Conservation (phyloP, 805 yeast species). For the Grigorovia jiainica region DNA sequence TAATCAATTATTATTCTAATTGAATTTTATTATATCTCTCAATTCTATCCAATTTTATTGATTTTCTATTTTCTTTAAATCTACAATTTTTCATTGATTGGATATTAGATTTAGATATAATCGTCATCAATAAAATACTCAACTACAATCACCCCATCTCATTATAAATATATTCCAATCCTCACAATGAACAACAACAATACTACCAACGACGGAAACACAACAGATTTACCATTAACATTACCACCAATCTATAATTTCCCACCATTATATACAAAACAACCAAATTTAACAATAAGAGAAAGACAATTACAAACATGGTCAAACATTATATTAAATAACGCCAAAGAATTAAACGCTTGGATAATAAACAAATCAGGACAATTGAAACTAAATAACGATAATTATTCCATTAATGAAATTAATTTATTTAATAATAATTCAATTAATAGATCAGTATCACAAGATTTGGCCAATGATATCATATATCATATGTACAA, state of each 20-base stretch:
- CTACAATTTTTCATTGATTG: no score
- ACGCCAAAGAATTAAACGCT: constrained; percentile 45
- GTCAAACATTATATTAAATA: constrained; percentile 53
- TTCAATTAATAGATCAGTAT: constrained; percentile 42
- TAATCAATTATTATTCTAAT: no score
- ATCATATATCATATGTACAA: constrained; percentile 50
- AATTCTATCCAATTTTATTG: no score
- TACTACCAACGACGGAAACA: neutral
- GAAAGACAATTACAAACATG: constrained; percentile 73
- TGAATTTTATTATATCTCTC: no score
- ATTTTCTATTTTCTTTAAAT: no score
- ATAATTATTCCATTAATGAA: constrained; percentile 4
- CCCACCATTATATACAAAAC: constrained; percentile 89
- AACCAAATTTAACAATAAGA: constrained; percentile 73
- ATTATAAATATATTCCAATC: no score
- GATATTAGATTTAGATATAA: no score
- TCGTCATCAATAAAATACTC: neutral
- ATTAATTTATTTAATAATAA: constrained; percentile 41
- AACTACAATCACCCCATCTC: neutral
- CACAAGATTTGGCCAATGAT: constrained; percentile 43
- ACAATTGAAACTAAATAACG: constrained; percentile 5
- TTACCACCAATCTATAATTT: constrained; percentile 55
- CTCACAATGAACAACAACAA: neutral
- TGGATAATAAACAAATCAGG: constrained; percentile 41
- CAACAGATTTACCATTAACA: neutral